These are phyloP conservation scores for Nitzschia palea DNA, from an alignment of 108 stramenopile species.

Conservation along the genomic window DNA sequence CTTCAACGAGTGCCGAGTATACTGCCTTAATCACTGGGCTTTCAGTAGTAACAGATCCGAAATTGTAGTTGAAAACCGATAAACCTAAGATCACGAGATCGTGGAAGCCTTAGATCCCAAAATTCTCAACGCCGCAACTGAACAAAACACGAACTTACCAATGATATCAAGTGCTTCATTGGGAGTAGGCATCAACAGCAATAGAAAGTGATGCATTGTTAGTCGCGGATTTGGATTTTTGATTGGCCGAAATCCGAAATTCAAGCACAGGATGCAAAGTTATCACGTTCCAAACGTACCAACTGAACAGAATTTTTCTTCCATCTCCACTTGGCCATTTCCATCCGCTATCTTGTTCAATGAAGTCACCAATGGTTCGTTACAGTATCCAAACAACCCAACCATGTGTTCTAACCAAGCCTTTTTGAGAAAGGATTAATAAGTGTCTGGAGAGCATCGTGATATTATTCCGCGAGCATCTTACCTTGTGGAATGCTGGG, in stretches of 20 bases:
- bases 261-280: slow-evolving; percentile 85
- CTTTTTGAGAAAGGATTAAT: slow-evolving; percentile 8
- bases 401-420: slow-evolving; percentile 95
- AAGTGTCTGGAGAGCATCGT: not conserved
- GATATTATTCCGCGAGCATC: not conserved
- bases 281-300: slow-evolving; percentile 47
- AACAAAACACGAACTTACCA: too few species aligned
- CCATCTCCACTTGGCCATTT: slow-evolving; percentile 84
- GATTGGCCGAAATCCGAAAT: too few species aligned
- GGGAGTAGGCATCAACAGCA: too few species aligned
- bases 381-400: slow-evolving; percentile 91
- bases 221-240: too few species aligned
- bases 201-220: too few species aligned
- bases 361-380: slow-evolving; percentile 67
- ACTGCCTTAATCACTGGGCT: slow-evolving; percentile 91
- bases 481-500: slow-evolving; percentile 91
- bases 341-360: slow-evolving; percentile 58
- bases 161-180: too few species aligned
- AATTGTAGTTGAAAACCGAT: slow-evolving; percentile 95
- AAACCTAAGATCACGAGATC: slow-evolving; percentile 91
- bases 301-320: slow-evolving; percentile 90
- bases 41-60: slow-evolving; percentile 87
- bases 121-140: too few species aligned
- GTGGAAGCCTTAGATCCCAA: slow-evolving; percentile 39
- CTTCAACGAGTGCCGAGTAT: slow-evolving; percentile 91